phyloP scores from a whole-genome alignment of 306 rosid genomes.

The Oxytropis ochrocephala region DNA sequence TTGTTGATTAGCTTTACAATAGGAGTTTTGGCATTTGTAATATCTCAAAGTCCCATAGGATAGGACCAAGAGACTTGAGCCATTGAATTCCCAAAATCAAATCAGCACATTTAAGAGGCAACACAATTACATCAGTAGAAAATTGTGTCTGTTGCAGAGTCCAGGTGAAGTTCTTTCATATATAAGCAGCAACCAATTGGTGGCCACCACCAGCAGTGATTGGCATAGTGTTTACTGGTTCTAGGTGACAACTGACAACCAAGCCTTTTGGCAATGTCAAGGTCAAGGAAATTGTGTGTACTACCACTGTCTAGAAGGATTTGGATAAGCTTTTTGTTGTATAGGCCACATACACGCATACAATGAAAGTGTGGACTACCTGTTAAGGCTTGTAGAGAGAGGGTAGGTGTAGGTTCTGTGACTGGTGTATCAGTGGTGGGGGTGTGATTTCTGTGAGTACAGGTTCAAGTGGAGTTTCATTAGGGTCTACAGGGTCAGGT shows the following conservation, averaged over 20 bases:
- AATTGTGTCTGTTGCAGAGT: background rate
- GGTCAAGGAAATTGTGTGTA: too few relatives aligned
- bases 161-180: background rate
- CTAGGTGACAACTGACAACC: background rate
- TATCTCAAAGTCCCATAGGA: background rate
- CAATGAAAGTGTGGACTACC: too few relatives aligned
- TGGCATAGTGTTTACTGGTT: background rate
- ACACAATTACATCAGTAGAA: background rate
- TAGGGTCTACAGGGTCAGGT: too few relatives aligned
- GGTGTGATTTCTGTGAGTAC: too few relatives aligned
- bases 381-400: too few relatives aligned
- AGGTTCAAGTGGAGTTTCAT: too few relatives aligned
- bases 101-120: background rate
- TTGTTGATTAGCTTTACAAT: background rate
- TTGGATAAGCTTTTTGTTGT: too few relatives aligned
- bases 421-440: rapidly evolving
- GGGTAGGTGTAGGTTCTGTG: too few relatives aligned
- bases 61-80: background rate
- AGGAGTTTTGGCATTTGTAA: too few relatives aligned
- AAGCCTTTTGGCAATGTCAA: too few relatives aligned
- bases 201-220: background rate
- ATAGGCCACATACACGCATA: too few relatives aligned
- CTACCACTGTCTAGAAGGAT: too few relatives aligned
- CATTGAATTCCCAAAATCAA: background rate
- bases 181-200: background rate